phyloP scores from a whole-genome alignment of 2,329 filamentous ascomycete genomes.

The Pseudocercospora fuligena region DNA sequence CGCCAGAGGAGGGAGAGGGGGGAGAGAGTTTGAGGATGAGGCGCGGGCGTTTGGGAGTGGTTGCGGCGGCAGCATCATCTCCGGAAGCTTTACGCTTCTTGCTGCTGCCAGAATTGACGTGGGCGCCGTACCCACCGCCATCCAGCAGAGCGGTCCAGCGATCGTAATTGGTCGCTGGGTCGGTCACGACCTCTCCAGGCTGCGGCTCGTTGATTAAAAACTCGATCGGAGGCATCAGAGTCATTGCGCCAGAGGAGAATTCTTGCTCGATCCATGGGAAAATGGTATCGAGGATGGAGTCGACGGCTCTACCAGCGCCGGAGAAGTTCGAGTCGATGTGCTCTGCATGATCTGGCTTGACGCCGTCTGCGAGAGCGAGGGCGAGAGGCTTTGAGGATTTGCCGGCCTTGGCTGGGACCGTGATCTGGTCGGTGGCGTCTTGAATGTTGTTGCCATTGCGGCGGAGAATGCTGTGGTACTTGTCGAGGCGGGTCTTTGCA shows the following conservation, averaged over 20 bases:
- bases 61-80: neutral
- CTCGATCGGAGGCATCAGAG: conserved; percentile 38
- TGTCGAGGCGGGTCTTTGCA: conserved; percentile 30
- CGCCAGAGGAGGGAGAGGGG: neutral
- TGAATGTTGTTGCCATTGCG: conserved; percentile 26
- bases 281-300: conserved; percentile 30
- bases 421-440: conserved; percentile 20
- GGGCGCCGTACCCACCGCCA: neutral
- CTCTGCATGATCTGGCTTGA: conserved; percentile 31
- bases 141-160: conserved; percentile 27
- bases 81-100: conserved; percentile 1
- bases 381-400: conserved; percentile 23
- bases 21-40: conserved; percentile 2
- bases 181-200: conserved; percentile 29
- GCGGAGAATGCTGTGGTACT: conserved; percentile 31
- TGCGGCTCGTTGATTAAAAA: conserved; percentile 35
- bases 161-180: conserved; percentile 33
- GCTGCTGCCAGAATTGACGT: neutral
- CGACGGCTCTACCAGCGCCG: conserved; percentile 22
- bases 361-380: conserved; percentile 22
- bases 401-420: conserved; percentile 23
- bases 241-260: conserved; percentile 26
- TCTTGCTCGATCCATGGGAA: conserved; percentile 33
- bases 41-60: neutral
- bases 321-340: conserved; percentile 29